A percentile compares a stretch with the other conserved stretches of the same genome.
phyloP scores from a whole-genome alignment of 768 basidiomycete genomes.

The Ramaria rubella region DNA sequence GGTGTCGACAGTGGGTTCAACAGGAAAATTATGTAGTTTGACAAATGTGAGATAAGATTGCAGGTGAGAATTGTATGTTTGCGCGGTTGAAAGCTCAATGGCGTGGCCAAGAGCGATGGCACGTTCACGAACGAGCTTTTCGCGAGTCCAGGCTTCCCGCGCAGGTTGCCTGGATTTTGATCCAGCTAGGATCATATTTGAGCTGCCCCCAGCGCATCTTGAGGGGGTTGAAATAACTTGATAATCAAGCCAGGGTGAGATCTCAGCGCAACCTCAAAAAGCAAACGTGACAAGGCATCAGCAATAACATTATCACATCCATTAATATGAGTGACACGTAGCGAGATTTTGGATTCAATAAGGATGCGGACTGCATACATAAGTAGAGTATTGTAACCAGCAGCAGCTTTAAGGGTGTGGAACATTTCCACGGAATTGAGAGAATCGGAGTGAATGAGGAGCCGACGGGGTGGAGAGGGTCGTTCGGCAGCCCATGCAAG shows the following conservation, averaged over 20 bases:
- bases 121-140: constrained; percentile 20
- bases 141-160: neutral
- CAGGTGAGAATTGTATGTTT: constrained; percentile 2
- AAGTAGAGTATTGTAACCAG: too few relatives aligned
- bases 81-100: constrained; percentile 20
- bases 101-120: too few relatives aligned
- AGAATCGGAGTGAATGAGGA: too few relatives aligned
- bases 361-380: neutral
- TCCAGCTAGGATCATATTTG: too few relatives aligned
- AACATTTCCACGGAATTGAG: too few relatives aligned
- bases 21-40: constrained; percentile 7
- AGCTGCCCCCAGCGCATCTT: neutral
- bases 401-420: too few relatives aligned
- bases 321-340: neutral
- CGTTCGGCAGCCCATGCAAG: too few relatives aligned
- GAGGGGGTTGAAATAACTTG: neutral
- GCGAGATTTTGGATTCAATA: neutral
- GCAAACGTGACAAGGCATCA: neutral
- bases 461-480: too few relatives aligned
- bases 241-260: neutral
- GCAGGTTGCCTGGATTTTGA: too few relatives aligned
- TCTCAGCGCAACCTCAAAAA: neutral
- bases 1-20: too few relatives aligned
- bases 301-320: neutral
- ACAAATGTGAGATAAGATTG: constrained; percentile 11